Evolutionary conservation across 441 rosid species (phyloP).

Genomic region (Adansonia grandidieri): DNA sequence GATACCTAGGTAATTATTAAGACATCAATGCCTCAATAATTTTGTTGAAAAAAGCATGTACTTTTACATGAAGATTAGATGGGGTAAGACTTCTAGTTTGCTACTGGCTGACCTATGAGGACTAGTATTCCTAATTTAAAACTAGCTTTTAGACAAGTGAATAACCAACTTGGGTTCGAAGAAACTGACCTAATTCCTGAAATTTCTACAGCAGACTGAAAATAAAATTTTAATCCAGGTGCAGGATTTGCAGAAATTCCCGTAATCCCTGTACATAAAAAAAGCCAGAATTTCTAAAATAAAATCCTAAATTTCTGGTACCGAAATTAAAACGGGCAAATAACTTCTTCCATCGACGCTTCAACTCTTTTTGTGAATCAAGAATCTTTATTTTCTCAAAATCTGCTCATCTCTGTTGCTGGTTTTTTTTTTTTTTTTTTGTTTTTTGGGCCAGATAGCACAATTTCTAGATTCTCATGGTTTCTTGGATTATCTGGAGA

Average conservation of each 20-base stretch:
- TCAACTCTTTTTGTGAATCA: conserved; percentile 13
- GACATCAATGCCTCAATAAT: background rate
- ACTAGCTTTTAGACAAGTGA: conserved; percentile 4
- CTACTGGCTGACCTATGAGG: conserved; percentile 22
- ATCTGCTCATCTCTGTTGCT: conserved; percentile 3
- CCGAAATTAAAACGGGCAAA: background rate
- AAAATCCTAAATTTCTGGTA: background rate
- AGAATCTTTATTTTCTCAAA: conserved; percentile 18
- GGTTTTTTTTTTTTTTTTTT: conserved; percentile 9
- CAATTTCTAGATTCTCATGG: conserved; percentile 88
- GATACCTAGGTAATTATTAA: background rate
- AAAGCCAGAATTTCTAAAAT: conserved; percentile 3
- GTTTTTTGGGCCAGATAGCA: conserved; percentile 58
- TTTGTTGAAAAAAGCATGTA: background rate
- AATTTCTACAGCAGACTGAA: background rate
- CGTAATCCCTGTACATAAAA: background rate
- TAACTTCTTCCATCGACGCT: background rate
- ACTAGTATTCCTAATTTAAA: background rate
- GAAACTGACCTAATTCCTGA: conserved; percentile 5
- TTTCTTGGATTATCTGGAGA: conserved; percentile 93
- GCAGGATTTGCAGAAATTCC: conserved; percentile 5
- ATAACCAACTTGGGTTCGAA: background rate
- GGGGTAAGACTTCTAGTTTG: background rate
- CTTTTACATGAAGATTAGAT: background rate
- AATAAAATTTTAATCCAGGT: background rate